Percentiles rank a stretch among this genome's conserved stretches.
Conservation (phyloP, 768 basidiomycete species). For the Saitozyma podzolica region DNA sequence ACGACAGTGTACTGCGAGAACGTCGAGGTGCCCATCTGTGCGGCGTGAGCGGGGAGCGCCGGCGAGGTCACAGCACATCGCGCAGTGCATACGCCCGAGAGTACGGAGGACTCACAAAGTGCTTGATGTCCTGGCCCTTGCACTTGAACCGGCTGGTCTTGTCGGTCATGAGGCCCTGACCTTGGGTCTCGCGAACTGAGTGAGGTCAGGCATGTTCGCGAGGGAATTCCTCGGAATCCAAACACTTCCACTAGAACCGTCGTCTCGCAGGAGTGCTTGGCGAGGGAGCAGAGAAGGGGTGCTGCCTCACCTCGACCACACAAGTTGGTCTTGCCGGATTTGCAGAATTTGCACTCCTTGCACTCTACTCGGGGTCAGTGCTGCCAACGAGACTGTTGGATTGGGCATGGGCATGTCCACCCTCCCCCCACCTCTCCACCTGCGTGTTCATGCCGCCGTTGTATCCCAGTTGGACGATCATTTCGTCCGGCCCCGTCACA, state of each 20-base stretch:
- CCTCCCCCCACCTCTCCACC: no score
- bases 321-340: slow-evolving; percentile 86
- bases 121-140: slow-evolving; percentile 80
- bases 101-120: slow-evolving; percentile 68
- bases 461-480: neutral
- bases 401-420: neutral
- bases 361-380: slow-evolving; percentile 35
- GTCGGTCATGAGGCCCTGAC: slow-evolving; percentile 93
- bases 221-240: no score
- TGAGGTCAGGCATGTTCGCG: slow-evolving; percentile 4
- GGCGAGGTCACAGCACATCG: neutral
- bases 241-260: no score
- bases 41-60: no score
- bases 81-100: neutral
- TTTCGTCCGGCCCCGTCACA: neutral
- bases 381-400: neutral
- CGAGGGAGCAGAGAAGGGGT: neutral
- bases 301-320: slow-evolving; percentile 73
- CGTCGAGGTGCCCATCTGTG: slow-evolving; percentile 95
- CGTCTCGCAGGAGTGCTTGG: neutral
- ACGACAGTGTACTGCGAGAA: slow-evolving; percentile 99
- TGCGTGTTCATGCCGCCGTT: no score
- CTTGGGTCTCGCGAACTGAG: slow-evolving; percentile 78
- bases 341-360: slow-evolving; percentile 95
- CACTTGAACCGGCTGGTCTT: slow-evolving; percentile 81